These are phyloP conservation scores for Curvularia hawaiiensis DNA, from an alignment of 2,329 filamentous ascomycete genomes.

Conservation along the genomic window DNA sequence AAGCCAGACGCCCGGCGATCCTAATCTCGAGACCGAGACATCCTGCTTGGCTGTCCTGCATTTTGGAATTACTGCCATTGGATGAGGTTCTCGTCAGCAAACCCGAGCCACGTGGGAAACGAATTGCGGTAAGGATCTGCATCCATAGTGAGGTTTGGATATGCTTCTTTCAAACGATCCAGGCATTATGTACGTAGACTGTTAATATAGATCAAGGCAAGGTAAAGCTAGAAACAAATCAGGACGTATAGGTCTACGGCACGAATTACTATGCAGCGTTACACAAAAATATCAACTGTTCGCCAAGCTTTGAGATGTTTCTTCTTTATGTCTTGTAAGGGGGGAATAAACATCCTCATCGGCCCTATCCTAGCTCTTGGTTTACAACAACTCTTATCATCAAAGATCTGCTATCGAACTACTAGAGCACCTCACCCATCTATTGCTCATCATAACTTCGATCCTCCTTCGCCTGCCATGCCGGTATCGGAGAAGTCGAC, in stretches of 20 bases:
- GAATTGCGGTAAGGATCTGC: neutral
- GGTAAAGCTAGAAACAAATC: neutral
- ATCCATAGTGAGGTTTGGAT: neutral
- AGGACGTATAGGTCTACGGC: neutral
- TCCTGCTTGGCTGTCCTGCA: neutral
- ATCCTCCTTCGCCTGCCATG: slow-evolving; percentile 17
- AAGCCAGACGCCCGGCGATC: slow-evolving; percentile 6
- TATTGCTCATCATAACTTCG: slow-evolving; percentile 36
- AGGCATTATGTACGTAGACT: neutral
- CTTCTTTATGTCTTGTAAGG: neutral
- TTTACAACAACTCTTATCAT: neutral
- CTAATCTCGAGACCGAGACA: slow-evolving; percentile 9
- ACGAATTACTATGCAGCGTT: neutral
- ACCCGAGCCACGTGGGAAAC: neutral
- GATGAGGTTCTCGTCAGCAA: neutral
- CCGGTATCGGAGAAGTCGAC: slow-evolving; percentile 34
- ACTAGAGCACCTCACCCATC: neutral
- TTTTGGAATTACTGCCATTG: neutral
- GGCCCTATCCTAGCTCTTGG: neutral
- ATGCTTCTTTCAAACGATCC: neutral
- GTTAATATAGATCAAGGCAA: neutral
- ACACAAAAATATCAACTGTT: neutral
- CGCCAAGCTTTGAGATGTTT: neutral
- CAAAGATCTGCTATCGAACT: neutral
- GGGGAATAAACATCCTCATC: neutral